phyloP scores from a whole-genome alignment of 768 basidiomycete genomes.

The Auricularia cornea region DNA sequence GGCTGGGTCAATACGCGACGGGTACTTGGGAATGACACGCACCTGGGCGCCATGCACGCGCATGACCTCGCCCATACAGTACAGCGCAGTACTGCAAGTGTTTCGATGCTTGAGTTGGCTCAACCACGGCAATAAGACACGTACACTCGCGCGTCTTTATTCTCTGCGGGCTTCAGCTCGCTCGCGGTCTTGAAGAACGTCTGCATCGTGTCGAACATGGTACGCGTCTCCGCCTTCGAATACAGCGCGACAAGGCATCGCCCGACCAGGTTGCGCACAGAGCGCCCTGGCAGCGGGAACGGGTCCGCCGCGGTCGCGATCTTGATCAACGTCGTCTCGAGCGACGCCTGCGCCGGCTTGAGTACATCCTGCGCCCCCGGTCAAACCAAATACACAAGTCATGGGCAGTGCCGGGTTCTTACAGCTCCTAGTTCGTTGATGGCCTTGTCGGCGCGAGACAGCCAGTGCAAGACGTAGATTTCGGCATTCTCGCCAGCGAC shows the following conservation, averaged over 20 bases:
- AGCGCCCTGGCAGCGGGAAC: constrained; percentile 82
- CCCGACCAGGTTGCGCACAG: constrained; percentile 68
- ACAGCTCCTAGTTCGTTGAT: constrained; percentile 46
- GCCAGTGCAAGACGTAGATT: constrained; percentile 79
- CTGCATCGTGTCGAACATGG: constrained; percentile 82
- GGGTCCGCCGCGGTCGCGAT: constrained; percentile 53
- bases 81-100: constrained; percentile 62
- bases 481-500: constrained; percentile 69
- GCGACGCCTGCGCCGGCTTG: constrained; percentile 49
- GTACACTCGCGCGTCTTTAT: constrained; percentile 59
- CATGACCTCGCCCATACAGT: constrained; percentile 87
- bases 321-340: constrained; percentile 61
- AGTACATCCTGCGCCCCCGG: constrained; percentile 47
- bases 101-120: neutral
- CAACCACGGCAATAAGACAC: too few relatives aligned
- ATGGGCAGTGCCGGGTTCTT: constrained; percentile 20
- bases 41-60: constrained; percentile 75
- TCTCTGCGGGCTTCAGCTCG: constrained; percentile 61
- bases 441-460: constrained; percentile 54
- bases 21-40: constrained; percentile 18
- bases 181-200: constrained; percentile 62
- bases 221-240: constrained; percentile 70
- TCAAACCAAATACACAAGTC: constrained; percentile 7
- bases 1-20: neutral
- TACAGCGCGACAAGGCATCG: constrained; percentile 71